Conservation (phyloP, 768 basidiomycete species). For the Lanmaoa rubissima region DNA sequence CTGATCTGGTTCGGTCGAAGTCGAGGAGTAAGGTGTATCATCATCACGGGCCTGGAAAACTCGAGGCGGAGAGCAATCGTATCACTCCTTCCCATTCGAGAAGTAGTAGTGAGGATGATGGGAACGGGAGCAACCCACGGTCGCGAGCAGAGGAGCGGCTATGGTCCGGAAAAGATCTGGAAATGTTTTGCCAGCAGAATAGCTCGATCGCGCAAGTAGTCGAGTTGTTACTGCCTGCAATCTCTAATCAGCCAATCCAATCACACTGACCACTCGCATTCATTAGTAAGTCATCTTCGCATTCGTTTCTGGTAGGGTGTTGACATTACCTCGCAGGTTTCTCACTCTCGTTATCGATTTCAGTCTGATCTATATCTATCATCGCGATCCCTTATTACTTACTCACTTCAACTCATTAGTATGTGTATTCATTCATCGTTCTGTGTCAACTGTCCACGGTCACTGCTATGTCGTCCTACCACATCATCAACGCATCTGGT, state of each 20-base stretch:
- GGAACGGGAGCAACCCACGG: constrained; percentile 32
- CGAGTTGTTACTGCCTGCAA: constrained; percentile 54
- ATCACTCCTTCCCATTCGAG: constrained; percentile 24
- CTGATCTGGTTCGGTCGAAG: constrained; percentile 57
- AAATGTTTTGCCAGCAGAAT: constrained; percentile 85
- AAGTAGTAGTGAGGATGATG: constrained; percentile 32
- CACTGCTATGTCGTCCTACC: constrained; percentile 26
- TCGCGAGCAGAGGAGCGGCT: constrained; percentile 45
- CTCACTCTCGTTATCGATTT: constrained; percentile 23
- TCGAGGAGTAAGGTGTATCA: constrained; percentile 71
- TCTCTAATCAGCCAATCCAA: constrained; percentile 38
- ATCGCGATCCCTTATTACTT: constrained; percentile 23
- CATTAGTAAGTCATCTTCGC: constrained; percentile 22
- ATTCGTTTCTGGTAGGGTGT: background rate
- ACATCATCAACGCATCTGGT: constrained; percentile 24
- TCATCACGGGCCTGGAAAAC: constrained; percentile 58
- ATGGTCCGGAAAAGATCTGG: constrained; percentile 83
- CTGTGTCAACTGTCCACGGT: constrained; percentile 24
- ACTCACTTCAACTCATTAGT: constrained; percentile 27
- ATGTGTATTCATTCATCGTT: constrained; percentile 30
- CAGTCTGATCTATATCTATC: constrained; percentile 29
- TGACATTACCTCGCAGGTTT: constrained; percentile 16
- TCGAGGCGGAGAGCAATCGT: constrained; percentile 52
- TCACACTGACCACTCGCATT: constrained; percentile 18
- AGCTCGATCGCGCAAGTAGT: constrained; percentile 79